These are phyloP conservation scores for Xylaria castorea DNA, from an alignment of 495 filamentous ascomycete species.

Conservation along the genomic window DNA sequence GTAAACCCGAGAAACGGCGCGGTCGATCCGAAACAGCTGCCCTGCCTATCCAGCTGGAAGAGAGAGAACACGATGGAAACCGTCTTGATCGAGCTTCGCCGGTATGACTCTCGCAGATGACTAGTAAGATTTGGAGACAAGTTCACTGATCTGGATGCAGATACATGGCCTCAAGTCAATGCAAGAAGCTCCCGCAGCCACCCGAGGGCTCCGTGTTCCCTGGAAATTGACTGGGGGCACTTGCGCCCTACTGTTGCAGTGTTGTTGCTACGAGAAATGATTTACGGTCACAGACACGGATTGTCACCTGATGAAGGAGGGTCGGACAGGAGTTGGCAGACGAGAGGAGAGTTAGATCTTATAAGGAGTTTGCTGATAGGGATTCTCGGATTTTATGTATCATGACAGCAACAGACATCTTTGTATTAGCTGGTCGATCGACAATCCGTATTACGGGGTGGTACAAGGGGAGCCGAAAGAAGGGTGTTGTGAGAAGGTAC, in stretches of 20 bases:
- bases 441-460: neutral
- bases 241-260: neutral
- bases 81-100: constrained; percentile 85
- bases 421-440: neutral
- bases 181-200: constrained; percentile 96
- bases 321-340: neutral
- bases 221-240: constrained; percentile 26
- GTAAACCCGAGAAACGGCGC: constrained; percentile 80
- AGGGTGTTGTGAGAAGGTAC: neutral
- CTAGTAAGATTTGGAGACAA: constrained; percentile 20
- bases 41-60: constrained; percentile 86
- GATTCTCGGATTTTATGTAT: neutral
- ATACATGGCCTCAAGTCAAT: constrained; percentile 90
- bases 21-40: constrained; percentile 83
- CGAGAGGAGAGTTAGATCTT: neutral
- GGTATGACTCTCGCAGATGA: constrained; percentile 53
- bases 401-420: neutral
- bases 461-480: neutral
- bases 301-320: neutral
- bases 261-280: constrained; percentile 19
- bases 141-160: constrained; percentile 49
- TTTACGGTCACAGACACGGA: constrained; percentile 3
- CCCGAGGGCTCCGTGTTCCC: constrained; percentile 82
- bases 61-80: constrained; percentile 92
- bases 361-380: neutral